Percentiles rank a stretch among this genome's conserved stretches.
Evolutionary conservation across 169 alveolate species (phyloP).

Genomic region (Besnoitia besnoiti): DNA sequence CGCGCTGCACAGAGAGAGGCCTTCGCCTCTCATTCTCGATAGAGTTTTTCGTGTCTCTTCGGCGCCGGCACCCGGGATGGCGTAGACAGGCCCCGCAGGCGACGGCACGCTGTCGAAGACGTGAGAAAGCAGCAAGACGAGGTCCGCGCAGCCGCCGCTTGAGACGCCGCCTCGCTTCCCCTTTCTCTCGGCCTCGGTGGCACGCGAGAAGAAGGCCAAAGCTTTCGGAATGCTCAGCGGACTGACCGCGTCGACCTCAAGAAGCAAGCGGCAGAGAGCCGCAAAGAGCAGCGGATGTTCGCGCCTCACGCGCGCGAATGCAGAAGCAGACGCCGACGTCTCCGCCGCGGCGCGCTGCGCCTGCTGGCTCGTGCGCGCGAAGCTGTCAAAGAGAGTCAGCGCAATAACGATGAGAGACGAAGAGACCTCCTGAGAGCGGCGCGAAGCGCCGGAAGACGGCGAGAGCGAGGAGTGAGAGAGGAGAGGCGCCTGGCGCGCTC

Average conservation of each 20-base stretch:
- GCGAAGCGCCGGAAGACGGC: not conserved
- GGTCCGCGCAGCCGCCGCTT: not conserved
- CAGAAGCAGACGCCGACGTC: not conserved
- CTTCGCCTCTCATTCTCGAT: not conserved
- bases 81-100: not conserved
- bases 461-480: not conserved
- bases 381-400: conserved; percentile 7
- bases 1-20: not conserved
- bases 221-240: conserved; percentile 9
- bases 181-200: not conserved
- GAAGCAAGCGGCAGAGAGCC: not conserved
- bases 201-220: not conserved
- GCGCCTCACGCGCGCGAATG: not conserved
- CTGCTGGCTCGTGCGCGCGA: not conserved
- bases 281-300: not conserved
- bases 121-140: not conserved
- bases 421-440: not conserved
- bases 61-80: too few relatives aligned
- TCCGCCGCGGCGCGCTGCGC: not conserved
- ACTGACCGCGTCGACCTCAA: not conserved
- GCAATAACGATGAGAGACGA: conserved; percentile 12
- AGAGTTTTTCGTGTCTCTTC: not conserved
- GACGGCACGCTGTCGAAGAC: conserved; percentile 14
- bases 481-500: not conserved
- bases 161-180: not conserved